phyloP scores from a whole-genome alignment of 495 filamentous ascomycete genomes.

The Hamigera avellanea region DNA sequence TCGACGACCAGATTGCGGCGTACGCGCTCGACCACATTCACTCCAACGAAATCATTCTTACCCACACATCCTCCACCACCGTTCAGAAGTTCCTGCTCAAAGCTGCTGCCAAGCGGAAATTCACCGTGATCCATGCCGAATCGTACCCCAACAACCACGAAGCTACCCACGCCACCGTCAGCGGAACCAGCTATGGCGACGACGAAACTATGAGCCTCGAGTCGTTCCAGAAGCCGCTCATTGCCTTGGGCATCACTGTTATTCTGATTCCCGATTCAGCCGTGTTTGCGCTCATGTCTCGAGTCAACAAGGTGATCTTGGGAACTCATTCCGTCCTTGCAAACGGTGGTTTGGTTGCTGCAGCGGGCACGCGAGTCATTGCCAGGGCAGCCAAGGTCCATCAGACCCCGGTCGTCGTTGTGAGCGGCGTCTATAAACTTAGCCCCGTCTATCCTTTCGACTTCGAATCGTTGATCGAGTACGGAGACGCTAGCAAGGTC shows the following conservation, averaged over 20 bases:
- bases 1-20: conserved; percentile 77
- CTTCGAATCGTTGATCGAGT: conserved; percentile 64
- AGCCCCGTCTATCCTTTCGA: conserved; percentile 80
- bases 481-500: conserved; percentile 63
- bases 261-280: conserved; percentile 74
- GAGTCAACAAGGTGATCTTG: conserved; percentile 87
- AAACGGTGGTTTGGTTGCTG: conserved; percentile 72
- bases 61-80: conserved; percentile 65
- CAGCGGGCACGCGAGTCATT: conserved; percentile 66
- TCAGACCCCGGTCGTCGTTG: conserved; percentile 68
- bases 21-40: conserved; percentile 85
- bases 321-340: conserved; percentile 75
- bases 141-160: conserved; percentile 57
- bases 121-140: conserved; percentile 75
- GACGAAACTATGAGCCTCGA: conserved; percentile 39
- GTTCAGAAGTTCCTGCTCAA: conserved; percentile 79
- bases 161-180: conserved; percentile 45
- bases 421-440: conserved; percentile 81
- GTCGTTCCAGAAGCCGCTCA: conserved; percentile 63
- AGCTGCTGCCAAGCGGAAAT: conserved; percentile 73
- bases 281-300: conserved; percentile 83
- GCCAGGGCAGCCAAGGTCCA: conserved; percentile 73
- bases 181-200: conserved; percentile 32
- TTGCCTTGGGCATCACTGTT: conserved; percentile 63
- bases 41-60: conserved; percentile 79